A percentile compares a stretch with the other conserved stretches of the same genome.
phyloP scores from a whole-genome alignment of 1,284 basidiomycete species.

The Sporisorium sorghi region DNA sequence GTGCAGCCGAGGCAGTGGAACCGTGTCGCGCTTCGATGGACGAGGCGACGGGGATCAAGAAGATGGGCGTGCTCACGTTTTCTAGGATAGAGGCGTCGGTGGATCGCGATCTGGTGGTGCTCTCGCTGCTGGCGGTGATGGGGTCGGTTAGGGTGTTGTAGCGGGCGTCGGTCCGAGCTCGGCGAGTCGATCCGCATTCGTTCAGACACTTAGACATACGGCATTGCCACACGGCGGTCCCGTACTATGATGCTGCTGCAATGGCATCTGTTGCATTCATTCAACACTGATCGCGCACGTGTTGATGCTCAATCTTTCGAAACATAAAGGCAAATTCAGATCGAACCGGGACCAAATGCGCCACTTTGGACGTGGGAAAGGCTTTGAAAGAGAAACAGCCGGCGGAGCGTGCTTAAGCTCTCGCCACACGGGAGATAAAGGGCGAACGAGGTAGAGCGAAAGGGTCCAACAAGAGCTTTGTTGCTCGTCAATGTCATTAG shows the following conservation, averaged over 20 bases:
- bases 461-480: slow-evolving; percentile 6
- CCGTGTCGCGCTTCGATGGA: background rate
- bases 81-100: background rate
- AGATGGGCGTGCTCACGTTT: slow-evolving; percentile 33
- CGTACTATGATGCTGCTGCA: too few species aligned
- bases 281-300: too few species aligned
- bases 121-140: slow-evolving; percentile 40
- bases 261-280: too few species aligned
- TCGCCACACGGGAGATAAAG: slow-evolving; percentile 2
- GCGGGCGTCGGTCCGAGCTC: slow-evolving; percentile 5
- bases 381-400: background rate
- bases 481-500: slow-evolving; percentile 26
- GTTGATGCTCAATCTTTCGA: too few species aligned
- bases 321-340: too few species aligned
- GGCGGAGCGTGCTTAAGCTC: slow-evolving; percentile 4
- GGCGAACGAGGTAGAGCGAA: background rate
- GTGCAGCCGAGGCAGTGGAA: background rate
- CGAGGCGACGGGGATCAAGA: slow-evolving; percentile 5
- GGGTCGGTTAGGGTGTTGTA: slow-evolving; percentile 15
- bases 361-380: background rate
- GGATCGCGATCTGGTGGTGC: slow-evolving; percentile 36
- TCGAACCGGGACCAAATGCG: too few species aligned
- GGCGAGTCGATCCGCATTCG: too few species aligned
- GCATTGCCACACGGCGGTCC: too few species aligned
- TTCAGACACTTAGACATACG: too few species aligned